These are phyloP conservation scores for Chlamydomonas applanata DNA, from an alignment of 139 green algal species.

Conservation along the genomic window DNA sequence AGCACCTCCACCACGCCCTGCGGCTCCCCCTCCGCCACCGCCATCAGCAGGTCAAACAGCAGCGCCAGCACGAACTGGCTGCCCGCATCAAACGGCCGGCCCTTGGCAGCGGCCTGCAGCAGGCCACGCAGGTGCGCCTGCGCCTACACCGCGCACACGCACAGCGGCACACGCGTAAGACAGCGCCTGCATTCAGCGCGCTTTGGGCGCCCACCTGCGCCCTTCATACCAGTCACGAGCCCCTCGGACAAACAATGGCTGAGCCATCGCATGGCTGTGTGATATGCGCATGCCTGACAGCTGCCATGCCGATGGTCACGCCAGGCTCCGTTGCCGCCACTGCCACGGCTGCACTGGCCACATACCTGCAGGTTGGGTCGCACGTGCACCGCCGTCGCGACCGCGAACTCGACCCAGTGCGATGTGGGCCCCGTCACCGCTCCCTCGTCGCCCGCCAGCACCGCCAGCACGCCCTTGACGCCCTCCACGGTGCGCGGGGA, in stretches of 20 bases:
- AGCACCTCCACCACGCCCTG: slow-evolving; percentile 38
- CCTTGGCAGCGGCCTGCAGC: background rate
- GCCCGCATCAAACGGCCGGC: background rate
- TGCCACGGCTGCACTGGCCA: background rate
- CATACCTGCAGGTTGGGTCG: background rate
- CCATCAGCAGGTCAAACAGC: slow-evolving; percentile 17
- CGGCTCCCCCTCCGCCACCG: slow-evolving; percentile 20
- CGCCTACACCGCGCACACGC: too few species aligned
- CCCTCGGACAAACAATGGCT: too few species aligned
- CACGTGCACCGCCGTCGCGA: slow-evolving; percentile 48
- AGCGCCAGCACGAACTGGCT: background rate
- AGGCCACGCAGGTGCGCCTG: background rate
- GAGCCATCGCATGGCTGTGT: too few species aligned
- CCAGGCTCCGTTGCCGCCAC: too few species aligned
- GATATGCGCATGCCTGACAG: too few species aligned
- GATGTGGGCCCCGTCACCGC: slow-evolving; percentile 7
- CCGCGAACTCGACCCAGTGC: slow-evolving; percentile 67
- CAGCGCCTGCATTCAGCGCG: too few species aligned
- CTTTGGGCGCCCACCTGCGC: too few species aligned
- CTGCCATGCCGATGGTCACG: too few species aligned
- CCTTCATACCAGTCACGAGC: too few species aligned
- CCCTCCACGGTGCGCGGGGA: slow-evolving; percentile 25
- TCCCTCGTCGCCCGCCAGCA: slow-evolving; percentile 50
- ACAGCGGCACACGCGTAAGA: too few species aligned
- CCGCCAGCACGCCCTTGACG: slow-evolving; percentile 38